phyloP scores from a whole-genome alignment of 2,329 filamentous ascomycete species.

The Xylaria sp. region DNA sequence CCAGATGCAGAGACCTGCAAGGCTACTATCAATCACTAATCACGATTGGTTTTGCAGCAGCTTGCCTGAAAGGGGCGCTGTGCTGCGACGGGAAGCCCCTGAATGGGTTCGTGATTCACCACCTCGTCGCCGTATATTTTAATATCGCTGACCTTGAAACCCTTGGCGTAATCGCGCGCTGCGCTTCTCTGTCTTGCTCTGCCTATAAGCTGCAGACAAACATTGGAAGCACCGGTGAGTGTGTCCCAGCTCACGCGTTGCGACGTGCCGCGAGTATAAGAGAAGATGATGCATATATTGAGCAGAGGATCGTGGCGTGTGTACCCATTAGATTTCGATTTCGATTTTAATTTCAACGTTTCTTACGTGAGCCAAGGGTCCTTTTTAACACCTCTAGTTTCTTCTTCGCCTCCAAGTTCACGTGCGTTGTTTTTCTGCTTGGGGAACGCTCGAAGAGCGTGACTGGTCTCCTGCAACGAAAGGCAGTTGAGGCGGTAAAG shows the following conservation, averaged over 20 bases:
- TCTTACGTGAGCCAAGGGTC: not conserved
- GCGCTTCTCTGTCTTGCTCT: not conserved
- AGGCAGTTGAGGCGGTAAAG: not conserved
- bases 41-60: not conserved
- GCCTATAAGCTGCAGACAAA: slow-evolving; percentile 21
- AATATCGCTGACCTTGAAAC: slow-evolving; percentile 3
- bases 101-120: slow-evolving; percentile 23
- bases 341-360: slow-evolving; percentile 5
- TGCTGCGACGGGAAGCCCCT: slow-evolving; percentile 13
- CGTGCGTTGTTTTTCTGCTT: slow-evolving; percentile 9
- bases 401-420: not conserved
- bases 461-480: slow-evolving; percentile 10
- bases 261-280: slow-evolving; percentile 27
- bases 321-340: not conserved
- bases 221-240: slow-evolving; percentile 30
- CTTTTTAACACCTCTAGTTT: slow-evolving; percentile 15
- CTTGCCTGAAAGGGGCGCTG: slow-evolving; percentile 20
- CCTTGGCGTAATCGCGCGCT: slow-evolving; percentile 18
- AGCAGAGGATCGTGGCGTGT: slow-evolving; percentile 7
- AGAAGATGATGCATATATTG: not conserved
- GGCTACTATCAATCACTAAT: slow-evolving; percentile 36
- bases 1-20: slow-evolving; percentile 33
- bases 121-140: slow-evolving; percentile 15
- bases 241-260: slow-evolving; percentile 29
- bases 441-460: not conserved